These are phyloP conservation scores for Penicillium soppii DNA, from an alignment of 495 filamentous ascomycete species.

Conservation along the genomic window DNA sequence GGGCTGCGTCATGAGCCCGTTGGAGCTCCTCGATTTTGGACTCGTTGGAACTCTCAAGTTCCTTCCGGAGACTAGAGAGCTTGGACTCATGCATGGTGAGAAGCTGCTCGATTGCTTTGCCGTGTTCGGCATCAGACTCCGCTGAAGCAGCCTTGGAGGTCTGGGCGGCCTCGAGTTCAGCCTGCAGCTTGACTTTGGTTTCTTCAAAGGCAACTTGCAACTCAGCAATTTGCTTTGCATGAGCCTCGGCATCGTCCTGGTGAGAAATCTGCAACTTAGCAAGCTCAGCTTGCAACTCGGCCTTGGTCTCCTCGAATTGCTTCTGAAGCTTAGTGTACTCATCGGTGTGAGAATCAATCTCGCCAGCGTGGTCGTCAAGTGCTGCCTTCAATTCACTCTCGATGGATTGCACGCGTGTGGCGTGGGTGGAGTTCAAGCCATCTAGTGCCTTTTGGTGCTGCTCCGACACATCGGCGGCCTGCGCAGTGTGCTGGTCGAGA, in stretches of 20 bases:
- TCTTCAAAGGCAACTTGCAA: slow-evolving; percentile 15
- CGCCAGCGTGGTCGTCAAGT: slow-evolving; percentile 31
- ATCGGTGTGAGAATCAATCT: slow-evolving; percentile 34
- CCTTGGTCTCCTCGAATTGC: slow-evolving; percentile 31
- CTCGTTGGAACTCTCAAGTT: slow-evolving; percentile 40
- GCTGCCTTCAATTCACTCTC: slow-evolving; percentile 36
- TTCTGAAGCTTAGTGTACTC: slow-evolving; percentile 36
- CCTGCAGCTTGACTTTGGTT: slow-evolving; percentile 30
- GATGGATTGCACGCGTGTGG: slow-evolving; percentile 31
- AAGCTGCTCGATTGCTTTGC: slow-evolving; percentile 45
- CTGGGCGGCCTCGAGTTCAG: slow-evolving; percentile 32
- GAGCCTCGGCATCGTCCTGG: slow-evolving; percentile 28
- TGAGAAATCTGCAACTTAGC: slow-evolving; percentile 23
- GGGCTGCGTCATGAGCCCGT: slow-evolving; percentile 34
- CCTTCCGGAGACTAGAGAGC: slow-evolving; percentile 31
- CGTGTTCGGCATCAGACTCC: slow-evolving; percentile 45
- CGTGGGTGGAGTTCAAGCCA: slow-evolving; percentile 31
- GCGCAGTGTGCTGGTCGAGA: slow-evolving; percentile 33
- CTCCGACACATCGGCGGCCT: slow-evolving; percentile 26
- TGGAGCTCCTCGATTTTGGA: slow-evolving; percentile 40
- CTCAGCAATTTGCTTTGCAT: slow-evolving; percentile 13
- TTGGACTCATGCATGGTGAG: slow-evolving; percentile 45
- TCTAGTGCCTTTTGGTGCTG: slow-evolving; percentile 34
- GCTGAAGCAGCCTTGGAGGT: slow-evolving; percentile 32
- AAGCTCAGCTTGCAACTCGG: slow-evolving; percentile 29